Evolutionary conservation across 441 rosid species (phyloP), one percentile per base, ranked within the genome.

Genomic region (Hura crepitans): DNA sequence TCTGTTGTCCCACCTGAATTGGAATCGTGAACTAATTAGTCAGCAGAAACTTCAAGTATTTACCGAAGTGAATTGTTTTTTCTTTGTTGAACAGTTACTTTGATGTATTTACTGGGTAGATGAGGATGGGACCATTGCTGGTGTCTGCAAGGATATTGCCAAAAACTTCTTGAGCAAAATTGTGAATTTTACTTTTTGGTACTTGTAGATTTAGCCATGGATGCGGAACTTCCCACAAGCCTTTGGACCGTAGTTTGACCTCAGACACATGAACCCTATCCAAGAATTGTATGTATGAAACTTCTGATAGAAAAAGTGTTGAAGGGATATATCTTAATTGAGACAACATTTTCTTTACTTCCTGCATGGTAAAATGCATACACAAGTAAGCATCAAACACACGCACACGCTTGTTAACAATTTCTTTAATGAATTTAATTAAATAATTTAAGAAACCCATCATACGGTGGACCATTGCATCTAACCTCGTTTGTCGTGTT

Each of bases 161-260:
- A 67, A 94, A 94, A 11, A 94, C 96, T 59, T 77, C 86, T 74
- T 72, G 75, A 5, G 97, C 97, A 78, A 94, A 94, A 14, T 73
- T 75, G 14, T 84, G 77, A 43, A 92, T 80, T 75, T 76, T 87
- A 82, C 92, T 89, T 80, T 81, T 82, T 45, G 99, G 97, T 28
- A 94, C 80, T 50, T 92, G 85, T 54, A 94, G 97, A 80, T 94
- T 94, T 61, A 94, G 89, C 99, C 99, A 94, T 69, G 97, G 99
- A 74, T 94, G 97, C 2, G 99, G 99, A 72, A 94, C 90, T 77
- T 92, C 97, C 99, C 97, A 94, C 65, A 92, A 80, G 72, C 97
- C 97, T 80, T 87, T 90, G 22, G 92, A 82, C 70, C 89, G 73
- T 25, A 94, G 81, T 70, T 90, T 89, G 61, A 86, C 75, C 86